Percentiles rank a stretch among this genome's conserved stretches.
Conservation (phyloP, 257 asterid species). For the Echites panduratus region DNA sequence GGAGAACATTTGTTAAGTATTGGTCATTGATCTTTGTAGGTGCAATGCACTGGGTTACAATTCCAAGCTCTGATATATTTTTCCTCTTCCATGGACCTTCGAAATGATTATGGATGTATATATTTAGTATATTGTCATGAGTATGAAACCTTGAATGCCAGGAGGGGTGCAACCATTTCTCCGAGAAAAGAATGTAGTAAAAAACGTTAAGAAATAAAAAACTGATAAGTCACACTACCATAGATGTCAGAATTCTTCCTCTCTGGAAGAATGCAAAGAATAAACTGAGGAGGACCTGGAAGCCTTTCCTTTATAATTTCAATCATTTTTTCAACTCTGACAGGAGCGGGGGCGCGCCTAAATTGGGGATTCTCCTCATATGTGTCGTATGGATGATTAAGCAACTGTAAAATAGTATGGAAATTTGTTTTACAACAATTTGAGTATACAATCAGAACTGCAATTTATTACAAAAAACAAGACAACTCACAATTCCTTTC, state of each 20-base stretch:
- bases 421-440: neutral
- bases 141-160: too few relatives aligned
- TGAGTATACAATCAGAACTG: neutral
- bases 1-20: slow-evolving; percentile 56
- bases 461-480: neutral
- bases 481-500: slow-evolving; percentile 66
- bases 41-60: slow-evolving; percentile 62
- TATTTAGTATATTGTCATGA: neutral
- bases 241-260: slow-evolving; percentile 60
- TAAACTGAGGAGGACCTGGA: slow-evolving; percentile 44
- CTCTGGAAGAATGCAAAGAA: slow-evolving; percentile 65
- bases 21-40: slow-evolving; percentile 64
- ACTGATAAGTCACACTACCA: slow-evolving; percentile 42
- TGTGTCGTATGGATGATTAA: slow-evolving; percentile 18
- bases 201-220: too few relatives aligned
- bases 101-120: neutral
- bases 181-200: slow-evolving; percentile 7
- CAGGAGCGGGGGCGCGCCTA: slow-evolving; percentile 36
- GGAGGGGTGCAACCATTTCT: neutral
- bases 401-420: slow-evolving; percentile 20
- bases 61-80: slow-evolving; percentile 48
- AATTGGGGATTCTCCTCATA: slow-evolving; percentile 39
- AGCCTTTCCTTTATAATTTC: slow-evolving; percentile 26
- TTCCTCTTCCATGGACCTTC: slow-evolving; percentile 77
- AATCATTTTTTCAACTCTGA: slow-evolving; percentile 60